phyloP scores from a whole-genome alignment of 1,139 yeast genomes.

The Nakaseomyces kungkrabaensis region DNA sequence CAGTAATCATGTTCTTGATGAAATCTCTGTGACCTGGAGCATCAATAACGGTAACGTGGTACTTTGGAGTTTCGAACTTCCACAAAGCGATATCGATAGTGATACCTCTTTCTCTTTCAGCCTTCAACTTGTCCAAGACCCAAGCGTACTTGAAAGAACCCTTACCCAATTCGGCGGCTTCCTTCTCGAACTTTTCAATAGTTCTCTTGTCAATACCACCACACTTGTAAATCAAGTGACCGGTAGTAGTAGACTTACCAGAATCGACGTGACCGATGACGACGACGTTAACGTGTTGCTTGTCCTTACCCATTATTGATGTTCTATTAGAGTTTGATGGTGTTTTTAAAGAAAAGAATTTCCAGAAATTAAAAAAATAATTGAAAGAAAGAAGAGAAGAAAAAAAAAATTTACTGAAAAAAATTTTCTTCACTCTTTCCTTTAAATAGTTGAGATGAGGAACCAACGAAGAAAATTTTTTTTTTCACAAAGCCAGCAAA shows the following conservation, averaged over 20 bases:
- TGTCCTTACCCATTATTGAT: conserved; percentile 65
- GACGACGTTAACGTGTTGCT: conserved; percentile 97
- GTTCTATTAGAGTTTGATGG: conserved; percentile 9
- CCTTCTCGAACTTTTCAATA: conserved; percentile 97
- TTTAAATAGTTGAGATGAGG: too few relatives aligned
- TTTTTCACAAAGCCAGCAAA: too few relatives aligned
- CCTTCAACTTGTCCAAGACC: conserved; percentile 95
- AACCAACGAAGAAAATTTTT: too few relatives aligned
- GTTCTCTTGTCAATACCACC: conserved; percentile 95
- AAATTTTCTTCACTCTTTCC: neutral
- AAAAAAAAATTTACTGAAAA: neutral
- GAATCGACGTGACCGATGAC: conserved; percentile 99
- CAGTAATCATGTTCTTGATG: conserved; percentile 92
- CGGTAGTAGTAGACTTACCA: conserved; percentile 97
- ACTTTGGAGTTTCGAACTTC: conserved; percentile 94
- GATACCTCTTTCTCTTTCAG: conserved; percentile 97
- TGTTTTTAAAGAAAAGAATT: neutral
- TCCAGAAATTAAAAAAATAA: too few relatives aligned
- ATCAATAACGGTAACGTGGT: conserved; percentile 85
- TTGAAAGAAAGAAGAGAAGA: neutral
- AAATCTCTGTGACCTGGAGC: conserved; percentile 97
- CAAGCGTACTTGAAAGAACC: conserved; percentile 99
- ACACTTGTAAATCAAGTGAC: conserved; percentile 93
- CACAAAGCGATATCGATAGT: conserved; percentile 90
- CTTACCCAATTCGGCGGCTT: conserved; percentile 96